phyloP scores from a whole-genome alignment of 2,329 filamentous ascomycete genomes.

The Aspergillus fijiensis region DNA sequence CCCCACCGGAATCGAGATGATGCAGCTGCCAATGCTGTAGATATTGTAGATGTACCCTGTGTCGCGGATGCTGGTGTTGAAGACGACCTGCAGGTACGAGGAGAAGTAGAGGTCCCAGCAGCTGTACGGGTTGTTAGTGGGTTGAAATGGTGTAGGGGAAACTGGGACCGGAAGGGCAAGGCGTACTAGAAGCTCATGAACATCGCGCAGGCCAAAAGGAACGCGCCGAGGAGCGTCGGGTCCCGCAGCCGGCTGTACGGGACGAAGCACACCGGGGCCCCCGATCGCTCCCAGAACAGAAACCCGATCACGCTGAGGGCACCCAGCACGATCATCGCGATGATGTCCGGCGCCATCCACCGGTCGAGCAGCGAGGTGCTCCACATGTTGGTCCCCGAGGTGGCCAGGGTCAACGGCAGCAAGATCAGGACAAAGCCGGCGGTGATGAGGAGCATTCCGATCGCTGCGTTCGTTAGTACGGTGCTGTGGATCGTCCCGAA shows the following conservation, averaged over 20 bases:
- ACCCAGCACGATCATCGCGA: slow-evolving; percentile 22
- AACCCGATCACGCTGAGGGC: slow-evolving; percentile 18
- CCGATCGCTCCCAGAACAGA: slow-evolving; percentile 22
- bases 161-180: neutral
- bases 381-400: slow-evolving; percentile 16
- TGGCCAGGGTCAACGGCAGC: slow-evolving; percentile 28
- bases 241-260: slow-evolving; percentile 23
- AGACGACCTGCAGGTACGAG: slow-evolving; percentile 28
- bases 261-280: slow-evolving; percentile 24
- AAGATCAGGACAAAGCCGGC: slow-evolving; percentile 31
- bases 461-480: slow-evolving; percentile 13
- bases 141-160: neutral
- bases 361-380: slow-evolving; percentile 13
- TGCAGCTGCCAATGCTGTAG: slow-evolving; percentile 23
- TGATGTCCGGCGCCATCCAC: slow-evolving; percentile 26
- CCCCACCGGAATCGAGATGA: slow-evolving; percentile 22
- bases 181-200: slow-evolving; percentile 10
- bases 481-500: too few species aligned
- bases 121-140: neutral
- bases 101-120: slow-evolving; percentile 21
- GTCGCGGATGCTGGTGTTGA: slow-evolving; percentile 21
- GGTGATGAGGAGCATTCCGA: slow-evolving; percentile 31
- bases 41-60: slow-evolving; percentile 26
- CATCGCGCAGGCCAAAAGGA: slow-evolving; percentile 19
- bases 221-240: slow-evolving; percentile 25